phyloP scores from a whole-genome alignment of 2,329 filamentous ascomycete genomes.

The Podosphaera aphanis region DNA sequence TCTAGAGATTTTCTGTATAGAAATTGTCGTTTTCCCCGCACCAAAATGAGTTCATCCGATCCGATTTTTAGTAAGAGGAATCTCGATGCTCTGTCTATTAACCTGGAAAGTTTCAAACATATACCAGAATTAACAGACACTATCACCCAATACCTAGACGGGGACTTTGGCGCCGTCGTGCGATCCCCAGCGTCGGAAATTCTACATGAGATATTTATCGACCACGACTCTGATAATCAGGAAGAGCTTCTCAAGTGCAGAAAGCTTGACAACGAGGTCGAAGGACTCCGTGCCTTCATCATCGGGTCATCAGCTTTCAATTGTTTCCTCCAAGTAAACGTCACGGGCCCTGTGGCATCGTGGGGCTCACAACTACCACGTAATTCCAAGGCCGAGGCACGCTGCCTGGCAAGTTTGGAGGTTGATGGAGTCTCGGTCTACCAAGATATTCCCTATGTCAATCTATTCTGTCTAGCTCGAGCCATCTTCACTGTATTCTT shows the following conservation, averaged over 20 bases:
- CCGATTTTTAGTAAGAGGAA: neutral
- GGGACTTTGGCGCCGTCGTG: conserved; percentile 14
- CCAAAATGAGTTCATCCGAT: too few relatives aligned
- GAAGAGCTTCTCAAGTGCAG: conserved; percentile 6
- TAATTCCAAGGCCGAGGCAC: conserved; percentile 19
- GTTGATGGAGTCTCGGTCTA: conserved; percentile 77
- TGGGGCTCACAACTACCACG: conserved; percentile 20
- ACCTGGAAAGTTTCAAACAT: conserved; percentile 12
- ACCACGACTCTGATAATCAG: conserved; percentile 6
- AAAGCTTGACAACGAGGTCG: conserved; percentile 1
- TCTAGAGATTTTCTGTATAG: too few relatives aligned
- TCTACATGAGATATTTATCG: conserved; percentile 8
- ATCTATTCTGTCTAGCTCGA: conserved; percentile 56
- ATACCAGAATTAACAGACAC: conserved; percentile 9
- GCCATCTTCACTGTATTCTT: conserved; percentile 21
- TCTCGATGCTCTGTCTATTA: conserved; percentile 11
- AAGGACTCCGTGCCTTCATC: conserved; percentile 9
- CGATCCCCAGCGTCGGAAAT: conserved; percentile 11
- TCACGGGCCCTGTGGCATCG: conserved; percentile 61
- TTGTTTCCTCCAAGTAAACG: conserved; percentile 65
- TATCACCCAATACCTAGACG: conserved; percentile 11
- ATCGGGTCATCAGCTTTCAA: conserved; percentile 47
- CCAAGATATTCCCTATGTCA: conserved; percentile 57
- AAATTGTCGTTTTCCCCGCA: too few relatives aligned
- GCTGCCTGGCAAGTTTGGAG: conserved; percentile 45